Base-by-base conservation (phyloP, 176 grass and related monocot genomes). In the Ensete ventricosum region DNA sequence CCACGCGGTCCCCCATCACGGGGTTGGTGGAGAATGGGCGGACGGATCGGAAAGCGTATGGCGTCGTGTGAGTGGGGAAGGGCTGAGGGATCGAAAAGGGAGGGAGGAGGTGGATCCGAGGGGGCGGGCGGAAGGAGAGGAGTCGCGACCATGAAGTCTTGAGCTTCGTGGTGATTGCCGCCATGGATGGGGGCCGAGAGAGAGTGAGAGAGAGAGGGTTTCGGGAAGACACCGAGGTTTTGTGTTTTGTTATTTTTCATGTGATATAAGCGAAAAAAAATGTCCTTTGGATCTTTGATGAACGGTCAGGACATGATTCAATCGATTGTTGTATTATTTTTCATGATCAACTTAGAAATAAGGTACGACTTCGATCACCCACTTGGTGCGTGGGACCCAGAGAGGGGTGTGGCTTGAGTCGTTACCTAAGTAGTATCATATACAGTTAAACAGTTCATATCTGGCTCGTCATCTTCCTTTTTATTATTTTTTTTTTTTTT, bases 81-180 rank as follows among this genome's bases (percentile, higher is more conserved):
- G 48, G 49, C 8, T 21, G 75, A 52, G 13, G n/a, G 48, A 19
- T 17, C 1, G 48, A 64, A 64, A 29, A 19, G 54, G 50, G 25
- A 50, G 17, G 9, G 17, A 11, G 67, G 34, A 16, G 29, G 55
- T 9, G 20, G 20, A 25, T 70, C 26, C 51, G 67, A 68, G 16
- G 29, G 14, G 14, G 65, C 48, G 80, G 59, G 19, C 75, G 80
- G 7, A 79, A 59, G 26, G 84, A 85, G 69, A 98, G 82, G 3
- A 93, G 82, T 54, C 84, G 86, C 5, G 73, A 73, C 87, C 83
- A 93, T 43, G 34, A 43, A 43, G 34, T 43, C 34, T 43, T 43
- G 34, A 43, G 34, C 34, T 43, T 43, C 62, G 78, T 74, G 71
- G 43, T 14, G 11, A 65, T 70, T 67, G 92, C 84, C 78, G 93